Percentiles rank a stretch among this genome's conserved stretches.
Conservation (phyloP, 2,329 filamentous ascomycete genomes). For the Paramyrothecium roridum region DNA sequence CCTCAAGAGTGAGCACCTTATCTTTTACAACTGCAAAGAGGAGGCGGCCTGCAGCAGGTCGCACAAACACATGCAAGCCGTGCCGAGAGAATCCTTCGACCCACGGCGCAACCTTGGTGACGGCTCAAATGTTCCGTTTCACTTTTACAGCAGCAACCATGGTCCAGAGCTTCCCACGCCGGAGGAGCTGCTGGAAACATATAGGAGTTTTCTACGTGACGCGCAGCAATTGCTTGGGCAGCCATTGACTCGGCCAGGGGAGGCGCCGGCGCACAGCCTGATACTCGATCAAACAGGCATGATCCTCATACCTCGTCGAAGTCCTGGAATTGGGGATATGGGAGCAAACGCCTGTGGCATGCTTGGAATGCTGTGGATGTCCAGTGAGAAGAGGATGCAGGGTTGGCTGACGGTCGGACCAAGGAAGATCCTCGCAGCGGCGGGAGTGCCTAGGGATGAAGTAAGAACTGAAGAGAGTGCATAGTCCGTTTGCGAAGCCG, state of each 20-base stretch:
- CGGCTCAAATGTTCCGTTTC: constrained; percentile 26
- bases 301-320: constrained; percentile 41
- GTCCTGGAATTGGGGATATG: constrained; percentile 24
- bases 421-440: constrained; percentile 4
- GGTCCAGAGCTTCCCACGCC: constrained; percentile 14
- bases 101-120: constrained; percentile 21
- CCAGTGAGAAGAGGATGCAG: constrained; percentile 1
- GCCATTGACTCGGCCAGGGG: constrained; percentile 1
- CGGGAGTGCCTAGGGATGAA: constrained; percentile 5
- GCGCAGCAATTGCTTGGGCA: constrained; percentile 1
- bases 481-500: no score
- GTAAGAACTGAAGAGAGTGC: neutral
- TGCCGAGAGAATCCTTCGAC: constrained; percentile 25
- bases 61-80: constrained; percentile 47
- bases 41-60: constrained; percentile 40
- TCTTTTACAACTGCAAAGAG: constrained; percentile 44
- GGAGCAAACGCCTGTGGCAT: constrained; percentile 44
- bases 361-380: constrained; percentile 35
- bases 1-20: constrained; percentile 26
- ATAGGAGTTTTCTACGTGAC: constrained; percentile 18
- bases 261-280: constrained; percentile 36
- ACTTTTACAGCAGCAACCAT: constrained; percentile 28
- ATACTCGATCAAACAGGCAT: constrained; percentile 39
- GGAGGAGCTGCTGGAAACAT: constrained; percentile 15
- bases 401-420: constrained; percentile 8